Base-by-base conservation (phyloP, 208 protist genomes). In the Trichomonas vaginalis region DNA sequence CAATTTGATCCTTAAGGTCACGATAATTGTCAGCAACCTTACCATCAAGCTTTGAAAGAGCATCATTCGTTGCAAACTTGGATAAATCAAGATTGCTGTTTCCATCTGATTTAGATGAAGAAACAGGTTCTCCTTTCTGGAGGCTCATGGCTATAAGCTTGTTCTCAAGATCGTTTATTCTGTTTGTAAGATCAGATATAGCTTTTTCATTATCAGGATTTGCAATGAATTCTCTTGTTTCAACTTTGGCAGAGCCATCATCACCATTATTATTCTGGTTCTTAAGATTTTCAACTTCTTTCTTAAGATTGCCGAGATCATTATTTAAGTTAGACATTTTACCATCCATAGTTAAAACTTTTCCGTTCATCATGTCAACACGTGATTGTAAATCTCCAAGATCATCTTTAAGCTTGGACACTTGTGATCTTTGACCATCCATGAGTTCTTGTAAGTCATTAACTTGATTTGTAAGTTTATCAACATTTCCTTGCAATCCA, bases 401-500 rank as follows among this genome's bases (percentile, higher is more conserved):
- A n/a, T 95, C 35, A 15, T 95, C 40, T 15, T 95, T 47, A 6
- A 45, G 14, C 10, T 40, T 47, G 14, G 4, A 17, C 15, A 83
- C 2, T 21, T 42, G 32, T 39, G 32, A 48, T 39, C 42, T 83
- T 4, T 46, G 32, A 32, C 42, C 45, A 95, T 95, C 39, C 3
- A 83, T 3, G 27, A 48, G 48, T 45, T 95, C 56, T 95, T 95
- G 56, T 35, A 80, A 37, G 47, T 95, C 88, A 95, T 95, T 95
- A 42, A 40, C 88, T 45, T 95, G 27, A 47, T 95, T 79, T 0
- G 49, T 49, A 9, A 32, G 40, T 48, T 95, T 47, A n/a, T 95
- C 45, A n/a, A 83, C 10, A 15, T 95, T 47, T 42, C 42, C 42
- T 42, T 95, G 14, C 0, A 83, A 9, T 61, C 4, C 32, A 61